These are phyloP conservation scores for Fusarium anthophilum DNA, from an alignment of 2,329 filamentous ascomycete genomes.

Conservation along the genomic window DNA sequence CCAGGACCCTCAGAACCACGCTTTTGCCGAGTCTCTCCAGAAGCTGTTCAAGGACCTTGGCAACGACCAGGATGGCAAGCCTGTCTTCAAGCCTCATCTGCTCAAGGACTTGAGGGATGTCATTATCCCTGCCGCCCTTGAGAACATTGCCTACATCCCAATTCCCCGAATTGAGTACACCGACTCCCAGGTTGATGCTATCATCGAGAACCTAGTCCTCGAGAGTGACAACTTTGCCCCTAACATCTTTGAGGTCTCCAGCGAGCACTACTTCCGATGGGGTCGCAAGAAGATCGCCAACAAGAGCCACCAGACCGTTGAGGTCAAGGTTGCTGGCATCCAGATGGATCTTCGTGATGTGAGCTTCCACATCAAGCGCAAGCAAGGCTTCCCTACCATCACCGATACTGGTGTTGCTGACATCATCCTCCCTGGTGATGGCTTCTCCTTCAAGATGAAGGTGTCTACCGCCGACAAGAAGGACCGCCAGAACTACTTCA, in stretches of 20 bases:
- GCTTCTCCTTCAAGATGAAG: constrained; percentile 91
- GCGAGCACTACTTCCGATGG: constrained; percentile 95
- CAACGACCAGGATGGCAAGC: constrained; percentile 83
- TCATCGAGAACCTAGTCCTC: constrained; percentile 93
- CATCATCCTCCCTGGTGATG: constrained; percentile 85
- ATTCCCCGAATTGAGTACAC: constrained; percentile 94
- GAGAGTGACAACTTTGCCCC: constrained; percentile 98
- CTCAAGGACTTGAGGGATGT: constrained; percentile 88
- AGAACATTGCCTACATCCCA: constrained; percentile 88
- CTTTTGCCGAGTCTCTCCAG: constrained; percentile 77
- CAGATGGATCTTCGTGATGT: constrained; percentile 94
- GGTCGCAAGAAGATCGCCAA: constrained; percentile 87
- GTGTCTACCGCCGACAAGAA: constrained; percentile 81
- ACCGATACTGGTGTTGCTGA: constrained; percentile 90
- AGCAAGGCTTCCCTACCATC: constrained; percentile 89
- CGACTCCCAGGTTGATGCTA: constrained; percentile 83
- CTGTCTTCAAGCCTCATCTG: constrained; percentile 91
- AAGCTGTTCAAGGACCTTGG: constrained; percentile 91
- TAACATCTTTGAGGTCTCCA: constrained; percentile 87
- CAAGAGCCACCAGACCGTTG: constrained; percentile 82
- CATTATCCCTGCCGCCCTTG: constrained; percentile 83
- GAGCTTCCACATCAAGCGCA: constrained; percentile 94
- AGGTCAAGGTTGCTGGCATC: constrained; percentile 86
- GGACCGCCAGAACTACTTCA: constrained; percentile 88
- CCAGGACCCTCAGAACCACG: constrained; percentile 84